phyloP scores from a whole-genome alignment of 192 early-diverging fungal genomes.

The Anaeromyces robustus region DNA sequence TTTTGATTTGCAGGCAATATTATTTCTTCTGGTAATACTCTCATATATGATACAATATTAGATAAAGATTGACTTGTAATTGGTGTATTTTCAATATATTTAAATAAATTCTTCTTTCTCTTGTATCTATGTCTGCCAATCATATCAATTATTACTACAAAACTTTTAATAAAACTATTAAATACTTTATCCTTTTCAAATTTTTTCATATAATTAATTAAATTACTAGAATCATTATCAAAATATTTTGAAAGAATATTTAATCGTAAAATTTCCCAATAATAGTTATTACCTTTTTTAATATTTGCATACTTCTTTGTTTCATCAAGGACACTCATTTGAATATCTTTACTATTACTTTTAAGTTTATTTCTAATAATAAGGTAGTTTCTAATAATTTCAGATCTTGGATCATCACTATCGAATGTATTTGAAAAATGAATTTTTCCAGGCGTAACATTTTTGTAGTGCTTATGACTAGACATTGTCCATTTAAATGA shows the following conservation, averaged over 20 bases:
- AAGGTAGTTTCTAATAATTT: slow-evolving; percentile 23
- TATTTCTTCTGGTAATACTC: slow-evolving; percentile 23
- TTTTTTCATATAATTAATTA: not conserved
- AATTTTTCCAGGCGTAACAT: slow-evolving; percentile 11
- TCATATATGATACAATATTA: slow-evolving; percentile 18
- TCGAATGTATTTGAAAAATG: slow-evolving; percentile 25
- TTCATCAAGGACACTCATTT: not conserved
- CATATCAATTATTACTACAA: not conserved
- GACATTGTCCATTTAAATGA: slow-evolving; percentile 31
- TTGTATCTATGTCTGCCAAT: not conserved
- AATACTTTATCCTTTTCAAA: not conserved
- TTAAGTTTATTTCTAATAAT: slow-evolving; percentile 10
- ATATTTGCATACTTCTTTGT: not conserved
- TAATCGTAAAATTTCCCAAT: slow-evolving; percentile 6
- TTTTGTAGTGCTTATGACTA: slow-evolving; percentile 23
- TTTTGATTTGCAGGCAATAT: slow-evolving; percentile 35
- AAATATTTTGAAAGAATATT: slow-evolving; percentile 23
- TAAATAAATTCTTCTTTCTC: slow-evolving; percentile 9
- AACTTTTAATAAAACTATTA: not conserved
- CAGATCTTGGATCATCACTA: slow-evolving; percentile 30
- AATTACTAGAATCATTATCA: not conserved
- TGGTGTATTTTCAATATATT: slow-evolving; percentile 35
- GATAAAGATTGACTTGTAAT: slow-evolving; percentile 29
- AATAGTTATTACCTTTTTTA: not conserved
- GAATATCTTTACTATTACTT: not conserved